These are phyloP conservation scores for Omphalotus guepiniiformis DNA, from an alignment of 768 basidiomycete species.

Conservation along the genomic window DNA sequence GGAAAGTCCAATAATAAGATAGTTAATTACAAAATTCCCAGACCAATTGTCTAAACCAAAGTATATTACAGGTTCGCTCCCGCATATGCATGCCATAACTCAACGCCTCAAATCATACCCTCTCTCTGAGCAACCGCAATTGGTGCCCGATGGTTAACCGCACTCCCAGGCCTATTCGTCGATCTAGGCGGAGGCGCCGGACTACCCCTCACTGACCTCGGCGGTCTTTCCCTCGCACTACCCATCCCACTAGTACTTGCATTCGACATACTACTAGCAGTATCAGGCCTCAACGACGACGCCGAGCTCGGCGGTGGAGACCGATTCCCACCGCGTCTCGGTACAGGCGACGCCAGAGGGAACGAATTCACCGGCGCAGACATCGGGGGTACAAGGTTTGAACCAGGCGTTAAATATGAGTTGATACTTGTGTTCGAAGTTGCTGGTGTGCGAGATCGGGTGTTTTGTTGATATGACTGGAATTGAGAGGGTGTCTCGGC, in stretches of 20 bases:
- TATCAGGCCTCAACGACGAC: too few species aligned
- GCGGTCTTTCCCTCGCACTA: conserved; percentile 24
- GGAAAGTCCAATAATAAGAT: too few species aligned
- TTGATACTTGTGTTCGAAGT: neutral
- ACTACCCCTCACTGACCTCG: conserved; percentile 26
- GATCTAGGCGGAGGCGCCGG: conserved; percentile 66
- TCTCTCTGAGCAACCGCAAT: conserved; percentile 53
- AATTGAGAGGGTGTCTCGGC: conserved; percentile 1
- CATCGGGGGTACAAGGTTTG: neutral
- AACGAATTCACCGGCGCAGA: neutral
- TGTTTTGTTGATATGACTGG: neutral
- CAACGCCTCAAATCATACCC: conserved; percentile 60
- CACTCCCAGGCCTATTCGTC: conserved; percentile 59
- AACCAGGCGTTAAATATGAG: neutral
- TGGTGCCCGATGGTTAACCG: conserved; percentile 43
- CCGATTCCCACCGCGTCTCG: conserved; percentile 10
- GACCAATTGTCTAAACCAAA: too few species aligned
- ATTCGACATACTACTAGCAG: too few species aligned
- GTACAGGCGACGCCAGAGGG: neutral
- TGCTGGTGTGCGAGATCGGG: neutral
- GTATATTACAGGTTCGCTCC: too few species aligned
- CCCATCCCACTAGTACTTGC: too few species aligned
- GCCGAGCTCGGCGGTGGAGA: conserved; percentile 14
- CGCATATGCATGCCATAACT: too few species aligned
- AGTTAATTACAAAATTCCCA: too few species aligned